These are phyloP conservation scores for Aspergillus kassunensis DNA, from an alignment of 495 filamentous ascomycete genomes.

Conservation along the genomic window DNA sequence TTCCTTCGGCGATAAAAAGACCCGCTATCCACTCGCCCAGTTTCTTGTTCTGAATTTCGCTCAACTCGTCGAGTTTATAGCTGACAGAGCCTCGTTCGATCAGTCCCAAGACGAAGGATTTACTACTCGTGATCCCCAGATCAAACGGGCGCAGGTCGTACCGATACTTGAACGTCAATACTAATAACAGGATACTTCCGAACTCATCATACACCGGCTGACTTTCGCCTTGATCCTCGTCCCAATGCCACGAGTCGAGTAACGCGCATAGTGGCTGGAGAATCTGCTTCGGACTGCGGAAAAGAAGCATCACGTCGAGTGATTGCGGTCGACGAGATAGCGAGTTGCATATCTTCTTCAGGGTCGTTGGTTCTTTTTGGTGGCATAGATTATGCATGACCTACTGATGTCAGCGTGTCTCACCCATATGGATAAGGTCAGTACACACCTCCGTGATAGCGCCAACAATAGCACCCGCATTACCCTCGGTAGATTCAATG, in stretches of 20 bases:
- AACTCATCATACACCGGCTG: conserved; percentile 98
- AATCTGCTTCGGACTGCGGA: conserved; percentile 69
- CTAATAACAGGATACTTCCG: conserved; percentile 77
- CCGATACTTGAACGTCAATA: conserved; percentile 78
- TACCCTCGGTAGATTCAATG: conserved; percentile 90
- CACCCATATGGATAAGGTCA: conserved; percentile 1
- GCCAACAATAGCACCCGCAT: conserved; percentile 82
- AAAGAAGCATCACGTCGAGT: conserved; percentile 82
- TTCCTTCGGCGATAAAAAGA: conserved; percentile 78
- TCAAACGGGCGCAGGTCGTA: conserved; percentile 70
- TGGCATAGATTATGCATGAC: conserved; percentile 73
- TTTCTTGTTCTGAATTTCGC: conserved; percentile 69
- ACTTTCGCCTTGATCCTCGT: conserved; percentile 90
- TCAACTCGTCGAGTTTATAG: conserved; percentile 61
- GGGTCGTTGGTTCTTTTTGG: conserved; percentile 84
- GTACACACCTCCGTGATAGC: conserved; percentile 74
- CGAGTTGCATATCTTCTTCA: conserved; percentile 78
- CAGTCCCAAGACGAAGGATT: conserved; percentile 79
- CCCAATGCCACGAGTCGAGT: conserved; percentile 85
- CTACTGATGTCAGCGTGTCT: conserved; percentile 35
- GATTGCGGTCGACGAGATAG: conserved; percentile 73
- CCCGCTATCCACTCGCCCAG: conserved; percentile 82
- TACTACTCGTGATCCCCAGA: conserved; percentile 53
- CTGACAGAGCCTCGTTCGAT: conserved; percentile 59
- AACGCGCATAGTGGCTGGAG: conserved; percentile 80